A percentile compares a stretch with the other conserved stretches of the same genome.
These are phyloP conservation scores for Helicosporidium sp. DNA, from an alignment of 139 green algal genomes.

Conservation along the genomic window DNA sequence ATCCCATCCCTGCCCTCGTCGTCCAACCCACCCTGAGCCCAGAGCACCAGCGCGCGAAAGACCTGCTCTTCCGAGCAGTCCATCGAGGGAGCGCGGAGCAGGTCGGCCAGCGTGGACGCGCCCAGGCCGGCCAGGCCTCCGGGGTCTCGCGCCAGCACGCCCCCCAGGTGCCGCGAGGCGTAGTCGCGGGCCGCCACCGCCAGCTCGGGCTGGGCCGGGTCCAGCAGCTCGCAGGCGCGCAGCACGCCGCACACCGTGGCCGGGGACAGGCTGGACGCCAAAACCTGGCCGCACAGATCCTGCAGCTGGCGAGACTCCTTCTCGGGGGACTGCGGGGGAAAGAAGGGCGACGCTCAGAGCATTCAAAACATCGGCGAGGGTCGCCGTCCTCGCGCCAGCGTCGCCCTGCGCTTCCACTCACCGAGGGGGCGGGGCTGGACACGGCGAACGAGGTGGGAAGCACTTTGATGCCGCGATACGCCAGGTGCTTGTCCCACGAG, in stretches of 20 bases:
- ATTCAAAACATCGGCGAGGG: too few species aligned
- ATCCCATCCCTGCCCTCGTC: too few species aligned
- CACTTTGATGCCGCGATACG: conserved; percentile 44
- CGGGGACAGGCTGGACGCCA: conserved; percentile 2
- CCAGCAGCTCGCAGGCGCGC: conserved; percentile 8
- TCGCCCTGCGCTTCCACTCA: too few species aligned
- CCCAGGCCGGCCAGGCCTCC: background rate
- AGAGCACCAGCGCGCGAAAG: too few species aligned
- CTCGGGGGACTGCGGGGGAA: too few species aligned
- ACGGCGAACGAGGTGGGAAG: conserved; percentile 11
- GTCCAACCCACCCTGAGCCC: too few species aligned
- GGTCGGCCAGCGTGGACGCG: background rate
- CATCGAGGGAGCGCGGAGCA: background rate
- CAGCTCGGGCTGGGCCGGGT: conserved; percentile 8
- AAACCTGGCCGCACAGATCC: conserved; percentile 2
- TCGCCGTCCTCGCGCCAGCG: too few species aligned
- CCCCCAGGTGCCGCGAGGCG: background rate
- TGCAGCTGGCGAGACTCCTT: too few species aligned
- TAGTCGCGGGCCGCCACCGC: background rate
- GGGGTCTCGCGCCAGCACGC: background rate
- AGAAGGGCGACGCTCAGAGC: too few species aligned
- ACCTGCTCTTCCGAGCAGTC: too few species aligned
- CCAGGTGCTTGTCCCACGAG: conserved; percentile 69
- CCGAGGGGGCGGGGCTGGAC: too few species aligned
- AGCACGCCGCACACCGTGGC: conserved; percentile 19